Conservation (phyloP, 2,329 filamentous ascomycete genomes). For the Aureobasidium sp. region DNA sequence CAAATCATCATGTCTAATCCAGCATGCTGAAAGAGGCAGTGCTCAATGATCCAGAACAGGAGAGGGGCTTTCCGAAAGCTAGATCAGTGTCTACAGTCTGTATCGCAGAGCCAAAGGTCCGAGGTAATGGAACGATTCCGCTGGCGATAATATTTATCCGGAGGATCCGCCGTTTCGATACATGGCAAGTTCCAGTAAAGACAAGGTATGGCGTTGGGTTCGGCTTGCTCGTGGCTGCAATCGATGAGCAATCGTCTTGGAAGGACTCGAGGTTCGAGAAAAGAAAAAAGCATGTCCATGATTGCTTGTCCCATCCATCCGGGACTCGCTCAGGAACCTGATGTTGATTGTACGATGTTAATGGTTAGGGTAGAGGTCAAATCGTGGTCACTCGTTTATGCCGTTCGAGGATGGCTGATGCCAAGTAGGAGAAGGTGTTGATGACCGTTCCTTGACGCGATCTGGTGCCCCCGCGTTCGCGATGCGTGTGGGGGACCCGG, state of each 20-base stretch:
- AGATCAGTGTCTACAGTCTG: not conserved
- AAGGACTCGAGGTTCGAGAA: not conserved
- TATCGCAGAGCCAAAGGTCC: not conserved
- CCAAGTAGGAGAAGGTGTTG: not conserved
- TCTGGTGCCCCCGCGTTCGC: not conserved
- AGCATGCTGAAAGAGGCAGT: not conserved
- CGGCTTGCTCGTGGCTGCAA: not conserved
- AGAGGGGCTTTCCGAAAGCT: not conserved
- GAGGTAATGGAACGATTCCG: not conserved
- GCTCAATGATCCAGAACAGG: not conserved
- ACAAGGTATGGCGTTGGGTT: not conserved
- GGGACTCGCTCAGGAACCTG: not conserved
- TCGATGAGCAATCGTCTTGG: not conserved
- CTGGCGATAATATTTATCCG: not conserved
- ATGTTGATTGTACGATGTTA: not conserved
- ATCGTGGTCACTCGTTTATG: not conserved
- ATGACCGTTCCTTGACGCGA: not conserved
- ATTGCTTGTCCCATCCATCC: constrained; percentile 1
- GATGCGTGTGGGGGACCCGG: not conserved
- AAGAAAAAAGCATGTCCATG: not conserved
- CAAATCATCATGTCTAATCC: not conserved
- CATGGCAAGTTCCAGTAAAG: not conserved
- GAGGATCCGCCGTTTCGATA: not conserved
- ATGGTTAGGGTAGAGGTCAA: not conserved
- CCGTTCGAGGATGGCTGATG: not conserved